These are phyloP conservation scores for Trichoderma koningii DNA, from an alignment of 2,329 filamentous ascomycete genomes.

Conservation along the genomic window DNA sequence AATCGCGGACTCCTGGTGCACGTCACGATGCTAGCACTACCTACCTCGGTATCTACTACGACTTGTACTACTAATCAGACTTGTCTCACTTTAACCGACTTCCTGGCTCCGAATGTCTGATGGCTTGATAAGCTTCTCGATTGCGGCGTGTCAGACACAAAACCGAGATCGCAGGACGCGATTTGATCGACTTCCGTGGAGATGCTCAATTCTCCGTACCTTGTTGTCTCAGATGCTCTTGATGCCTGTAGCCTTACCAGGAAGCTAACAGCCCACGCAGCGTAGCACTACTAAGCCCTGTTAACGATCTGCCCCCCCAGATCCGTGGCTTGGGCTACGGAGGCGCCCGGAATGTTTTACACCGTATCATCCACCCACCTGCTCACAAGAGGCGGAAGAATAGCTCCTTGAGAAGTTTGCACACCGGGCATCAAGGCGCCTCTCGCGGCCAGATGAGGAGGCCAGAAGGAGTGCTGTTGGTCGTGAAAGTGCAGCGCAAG, in stretches of 20 bases:
- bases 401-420: too few relatives aligned
- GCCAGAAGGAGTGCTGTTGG: too few relatives aligned
- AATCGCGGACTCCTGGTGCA: background rate
- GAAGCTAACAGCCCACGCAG: background rate
- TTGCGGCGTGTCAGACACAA: background rate
- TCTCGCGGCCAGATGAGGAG: too few relatives aligned
- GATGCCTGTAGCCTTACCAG: background rate
- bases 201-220: background rate
- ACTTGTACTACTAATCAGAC: too few relatives aligned
- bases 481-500: too few relatives aligned
- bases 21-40: background rate
- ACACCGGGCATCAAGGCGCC: too few relatives aligned
- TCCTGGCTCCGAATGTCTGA: background rate
- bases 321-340: too few relatives aligned
- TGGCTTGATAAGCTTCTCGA: background rate
- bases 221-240: too few relatives aligned
- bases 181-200: background rate
- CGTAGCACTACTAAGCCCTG: background rate
- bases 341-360: too few relatives aligned
- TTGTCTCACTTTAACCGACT: slow-evolving; percentile 22
- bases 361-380: too few relatives aligned
- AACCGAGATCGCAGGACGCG: background rate
- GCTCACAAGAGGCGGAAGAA: too few relatives aligned
- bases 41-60: too few relatives aligned
- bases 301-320: background rate